Evolutionary conservation across 306 rosid species (phyloP), one percentile per base, ranked within the genome.

Genomic region (Vigna angularis): DNA sequence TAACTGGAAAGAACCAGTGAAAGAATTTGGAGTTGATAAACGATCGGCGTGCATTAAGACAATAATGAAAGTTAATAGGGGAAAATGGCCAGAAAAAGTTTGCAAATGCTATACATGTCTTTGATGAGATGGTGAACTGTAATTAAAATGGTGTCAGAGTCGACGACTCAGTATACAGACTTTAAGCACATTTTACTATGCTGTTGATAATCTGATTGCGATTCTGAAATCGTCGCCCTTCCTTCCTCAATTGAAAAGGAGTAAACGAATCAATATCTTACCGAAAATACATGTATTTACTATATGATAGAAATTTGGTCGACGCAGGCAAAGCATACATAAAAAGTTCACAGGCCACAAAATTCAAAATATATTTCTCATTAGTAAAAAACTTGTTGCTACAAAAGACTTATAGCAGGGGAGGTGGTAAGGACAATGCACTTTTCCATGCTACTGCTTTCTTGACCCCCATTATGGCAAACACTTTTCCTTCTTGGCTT

Each of bases 401-500:
- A 86, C 62, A 78, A 71, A 57, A 85, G 90, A 65, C 73, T 88
- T 66, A 76, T 77, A 26, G 79, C 78, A 8, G 94, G 89, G 26
- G 94, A 86, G 59, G 92, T 22, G 53, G 66, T 85, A 58, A 93
- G 86, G 70, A 89, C 32, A 5, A 92, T 51, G 34, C 90, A 86
- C 83, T 81, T 93, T 72, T 87, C 92, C 59, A 58, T 73, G 77
- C 52, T 58, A 81, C 48, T 58, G 80, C 67, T 70, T 48, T 83
- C 80, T 47, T 84, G 87, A n/a, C 49, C 80, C 52, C 65, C 83
- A 22, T 67, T 89, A 8, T 81, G 86, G 72, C 93, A 87, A 45
- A 88, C 65, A 72, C 95, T 91, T 81, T 93, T 93, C 64, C 98
- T 86, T 80, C 98, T 91, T 3, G 98, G 97, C 83, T 93, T 89